Evolutionary conservation across 208 protist species (phyloP), one percentile per base, ranked within the genome.

Genomic region (Leishmania amazonensis): DNA sequence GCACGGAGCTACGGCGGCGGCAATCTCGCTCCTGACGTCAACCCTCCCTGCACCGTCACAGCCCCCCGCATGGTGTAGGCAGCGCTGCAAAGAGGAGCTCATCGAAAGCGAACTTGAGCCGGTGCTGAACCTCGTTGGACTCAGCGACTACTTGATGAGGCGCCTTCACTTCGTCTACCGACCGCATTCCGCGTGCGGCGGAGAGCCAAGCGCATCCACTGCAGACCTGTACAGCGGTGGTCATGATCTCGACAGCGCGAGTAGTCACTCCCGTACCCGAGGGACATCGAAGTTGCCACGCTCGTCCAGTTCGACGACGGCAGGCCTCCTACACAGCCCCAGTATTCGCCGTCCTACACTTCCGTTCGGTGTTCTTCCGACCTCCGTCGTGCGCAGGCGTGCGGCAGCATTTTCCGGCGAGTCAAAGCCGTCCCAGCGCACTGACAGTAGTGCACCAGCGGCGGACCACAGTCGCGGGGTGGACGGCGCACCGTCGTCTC

Each of bases 61-160:
- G 15, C 13, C 28, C 11, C 2, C 47, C 15, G 38, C 40, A 31
- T 75, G 62, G 38, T 75, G 64, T 58, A 49, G 73, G 15, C 57
- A 87, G 75, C 80, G 51, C 47, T 80, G 76, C 71, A 85, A 83
- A 38, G 67, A 87, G 51, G 77, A 75, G 38, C 45, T 84, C 24
- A 35, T 82, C 19, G 62, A 83, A 21, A 85, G 71, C 31, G 72
- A 73, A 11, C 76, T 89, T 0, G 76, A 83, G 62, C 80, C 83
- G 9, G 17, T 87, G 54, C 79, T 82, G 51, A 89, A 89, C 75
- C 35, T 89, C 13, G 62, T 89, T 13, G 86, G 86, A 9, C 40
- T 89, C 1, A 71, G 78, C 28, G 67, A 67, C 47, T 83, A 85
- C 38, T 75, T 87, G 28, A 68, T 83, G 8, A 81, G 84, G 40